phyloP scores from a whole-genome alignment of 345 rosid genomes.

The Ricinus communis region DNA sequence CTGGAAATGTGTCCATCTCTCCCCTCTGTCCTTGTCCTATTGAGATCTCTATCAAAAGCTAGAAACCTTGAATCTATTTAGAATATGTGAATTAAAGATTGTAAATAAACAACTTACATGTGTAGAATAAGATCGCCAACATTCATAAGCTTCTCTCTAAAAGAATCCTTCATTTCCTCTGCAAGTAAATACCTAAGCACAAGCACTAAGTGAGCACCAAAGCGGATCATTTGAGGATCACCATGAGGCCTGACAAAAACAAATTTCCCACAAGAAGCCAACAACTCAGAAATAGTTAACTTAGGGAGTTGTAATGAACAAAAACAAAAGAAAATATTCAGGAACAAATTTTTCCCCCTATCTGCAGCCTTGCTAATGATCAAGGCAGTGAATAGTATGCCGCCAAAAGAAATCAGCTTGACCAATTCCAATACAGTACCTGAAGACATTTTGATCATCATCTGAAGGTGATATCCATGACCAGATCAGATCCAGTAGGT shows the following conservation, averaged over 20 bases:
- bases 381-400: background rate
- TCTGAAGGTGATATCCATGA: conserved; percentile 94
- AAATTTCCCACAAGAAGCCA: conserved; percentile 15
- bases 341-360: background rate
- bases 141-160: conserved; percentile 76
- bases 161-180: conserved; percentile 71
- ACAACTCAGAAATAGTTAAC: background rate
- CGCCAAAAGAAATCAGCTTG: background rate
- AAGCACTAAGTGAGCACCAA: conserved; percentile 93
- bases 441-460: conserved; percentile 72
- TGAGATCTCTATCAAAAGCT: background rate
- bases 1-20: no score
- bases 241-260: conserved; percentile 81
- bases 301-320: background rate
- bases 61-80: background rate
- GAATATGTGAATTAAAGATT: background rate
- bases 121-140: conserved; percentile 92
- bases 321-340: background rate
- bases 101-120: no score
- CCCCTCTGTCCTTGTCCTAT: background rate
- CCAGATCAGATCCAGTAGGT: conserved; percentile 90
- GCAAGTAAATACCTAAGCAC: conserved; percentile 76
- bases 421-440: conserved; percentile 41
- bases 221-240: conserved; percentile 93
- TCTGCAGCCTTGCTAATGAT: background rate